Evolutionary conservation across 495 filamentous ascomycete species (phyloP).

Genomic region (Pyronema domesticum): DNA sequence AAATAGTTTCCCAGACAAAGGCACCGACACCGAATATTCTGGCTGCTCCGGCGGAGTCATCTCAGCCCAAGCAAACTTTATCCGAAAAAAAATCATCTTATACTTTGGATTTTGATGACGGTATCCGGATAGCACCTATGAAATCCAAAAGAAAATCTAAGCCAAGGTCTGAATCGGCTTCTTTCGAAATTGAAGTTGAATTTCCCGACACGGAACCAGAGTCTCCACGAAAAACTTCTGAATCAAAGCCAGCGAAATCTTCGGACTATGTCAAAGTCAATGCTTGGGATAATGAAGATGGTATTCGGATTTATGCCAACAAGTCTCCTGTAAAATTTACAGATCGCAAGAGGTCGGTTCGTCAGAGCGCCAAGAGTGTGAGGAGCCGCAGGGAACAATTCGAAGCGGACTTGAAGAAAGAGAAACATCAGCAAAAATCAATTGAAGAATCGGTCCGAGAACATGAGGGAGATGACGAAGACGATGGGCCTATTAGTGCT

Average conservation of each 20-base stretch:
- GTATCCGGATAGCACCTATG: slow-evolving; percentile 6
- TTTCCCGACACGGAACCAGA: not conserved
- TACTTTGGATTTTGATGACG: not conserved
- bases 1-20: not conserved
- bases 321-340: slow-evolving; percentile 17
- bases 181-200: slow-evolving; percentile 1
- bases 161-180: slow-evolving; percentile 9
- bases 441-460: slow-evolving; percentile 15
- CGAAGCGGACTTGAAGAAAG: slow-evolving; percentile 17
- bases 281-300: slow-evolving; percentile 21
- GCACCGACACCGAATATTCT: not conserved
- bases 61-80: not conserved
- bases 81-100: not conserved
- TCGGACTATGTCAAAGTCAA: slow-evolving; percentile 14
- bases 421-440: slow-evolving; percentile 12
- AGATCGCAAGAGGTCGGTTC: slow-evolving; percentile 16
- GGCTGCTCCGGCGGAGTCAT: not conserved
- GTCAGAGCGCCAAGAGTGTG: slow-evolving; percentile 21
- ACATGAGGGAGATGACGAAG: slow-evolving; percentile 14
- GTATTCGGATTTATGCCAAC: slow-evolving; percentile 21
- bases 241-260: slow-evolving; percentile 5
- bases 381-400: slow-evolving; percentile 21
- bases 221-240: not conserved
- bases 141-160: slow-evolving; percentile 9
- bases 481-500: not conserved